Conservation (phyloP, 2,329 filamentous ascomycete species). For the Pseudogymnoascus sp. region DNA sequence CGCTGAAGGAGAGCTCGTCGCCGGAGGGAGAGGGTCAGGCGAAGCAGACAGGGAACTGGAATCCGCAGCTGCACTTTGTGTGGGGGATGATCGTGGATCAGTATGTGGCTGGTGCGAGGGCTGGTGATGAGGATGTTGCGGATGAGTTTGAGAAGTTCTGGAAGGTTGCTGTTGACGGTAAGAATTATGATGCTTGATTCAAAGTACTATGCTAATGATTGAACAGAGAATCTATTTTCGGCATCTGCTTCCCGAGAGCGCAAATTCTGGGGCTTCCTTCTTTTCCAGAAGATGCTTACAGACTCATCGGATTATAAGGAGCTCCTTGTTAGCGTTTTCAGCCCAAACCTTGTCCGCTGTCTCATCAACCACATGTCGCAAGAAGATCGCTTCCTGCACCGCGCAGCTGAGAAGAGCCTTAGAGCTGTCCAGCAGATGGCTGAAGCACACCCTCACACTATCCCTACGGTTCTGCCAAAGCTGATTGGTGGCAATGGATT, state of each 20-base stretch:
- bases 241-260: slow-evolving; percentile 76
- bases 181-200: slow-evolving; percentile 29
- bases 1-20: slow-evolving; percentile 69
- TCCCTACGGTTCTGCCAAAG: slow-evolving; percentile 55
- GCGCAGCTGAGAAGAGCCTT: slow-evolving; percentile 69
- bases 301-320: slow-evolving; percentile 42
- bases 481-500: slow-evolving; percentile 65
- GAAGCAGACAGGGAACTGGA: slow-evolving; percentile 62
- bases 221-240: slow-evolving; percentile 72
- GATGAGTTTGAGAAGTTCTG: slow-evolving; percentile 69
- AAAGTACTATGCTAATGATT: slow-evolving; percentile 17
- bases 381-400: slow-evolving; percentile 72
- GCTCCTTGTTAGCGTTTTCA: slow-evolving; percentile 61
- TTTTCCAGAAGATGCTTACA: slow-evolving; percentile 71
- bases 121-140: slow-evolving; percentile 27
- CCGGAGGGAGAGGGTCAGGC: slow-evolving; percentile 38
- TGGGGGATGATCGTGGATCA: slow-evolving; percentile 72
- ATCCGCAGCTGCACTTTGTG: slow-evolving; percentile 75
- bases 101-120: slow-evolving; percentile 35
- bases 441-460: slow-evolving; percentile 52
- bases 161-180: slow-evolving; percentile 79
- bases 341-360: slow-evolving; percentile 73
- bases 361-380: slow-evolving; percentile 77
- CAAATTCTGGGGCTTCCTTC: slow-evolving; percentile 85
- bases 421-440: slow-evolving; percentile 62